These are phyloP conservation scores for Clonostachys chloroleuca DNA, from an alignment of 2,329 filamentous ascomycete species.

Conservation along the genomic window DNA sequence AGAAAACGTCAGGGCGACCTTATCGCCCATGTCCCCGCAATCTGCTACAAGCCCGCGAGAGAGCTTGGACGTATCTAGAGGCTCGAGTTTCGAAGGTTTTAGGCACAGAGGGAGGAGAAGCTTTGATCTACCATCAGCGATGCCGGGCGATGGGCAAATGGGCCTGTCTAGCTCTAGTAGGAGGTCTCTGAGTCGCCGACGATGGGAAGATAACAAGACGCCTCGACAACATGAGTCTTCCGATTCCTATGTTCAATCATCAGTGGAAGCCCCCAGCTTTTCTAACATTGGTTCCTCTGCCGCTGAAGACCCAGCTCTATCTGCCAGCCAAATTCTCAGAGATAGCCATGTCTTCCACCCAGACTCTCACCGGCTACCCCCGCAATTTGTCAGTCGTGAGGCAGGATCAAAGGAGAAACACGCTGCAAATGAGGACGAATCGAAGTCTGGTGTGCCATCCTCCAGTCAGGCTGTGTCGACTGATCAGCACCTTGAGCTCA, in stretches of 20 bases:
- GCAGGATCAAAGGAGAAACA: constrained; percentile 1
- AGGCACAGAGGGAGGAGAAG: constrained; percentile 54
- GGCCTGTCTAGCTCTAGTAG: constrained; percentile 57
- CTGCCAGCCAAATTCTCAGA: constrained; percentile 85
- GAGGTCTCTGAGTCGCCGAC: constrained; percentile 44
- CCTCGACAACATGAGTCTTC: constrained; percentile 46
- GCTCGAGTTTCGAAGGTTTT: constrained; percentile 27
- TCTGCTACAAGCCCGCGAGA: constrained; percentile 45
- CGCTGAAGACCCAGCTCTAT: constrained; percentile 61
- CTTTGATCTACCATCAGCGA: constrained; percentile 40
- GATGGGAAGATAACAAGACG: constrained; percentile 30
- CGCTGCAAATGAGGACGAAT: constrained; percentile 2
- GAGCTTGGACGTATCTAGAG: constrained; percentile 38
- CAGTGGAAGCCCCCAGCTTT: constrained; percentile 67
- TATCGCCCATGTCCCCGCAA: constrained; percentile 45
- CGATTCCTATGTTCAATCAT: constrained; percentile 68
- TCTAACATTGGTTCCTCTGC: constrained; percentile 67
- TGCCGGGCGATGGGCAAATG: constrained; percentile 31
- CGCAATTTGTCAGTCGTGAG: background rate
- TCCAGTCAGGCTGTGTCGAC: constrained; percentile 10
- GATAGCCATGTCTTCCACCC: constrained; percentile 88
- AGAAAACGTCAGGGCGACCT: constrained; percentile 57
- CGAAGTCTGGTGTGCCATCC: constrained; percentile 9
- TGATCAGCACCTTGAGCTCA: too few relatives aligned
- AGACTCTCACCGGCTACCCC: background rate